Evolutionary conservation across 805 yeast species (phyloP).

Genomic region (Tetrapisispora pingtungensis): DNA sequence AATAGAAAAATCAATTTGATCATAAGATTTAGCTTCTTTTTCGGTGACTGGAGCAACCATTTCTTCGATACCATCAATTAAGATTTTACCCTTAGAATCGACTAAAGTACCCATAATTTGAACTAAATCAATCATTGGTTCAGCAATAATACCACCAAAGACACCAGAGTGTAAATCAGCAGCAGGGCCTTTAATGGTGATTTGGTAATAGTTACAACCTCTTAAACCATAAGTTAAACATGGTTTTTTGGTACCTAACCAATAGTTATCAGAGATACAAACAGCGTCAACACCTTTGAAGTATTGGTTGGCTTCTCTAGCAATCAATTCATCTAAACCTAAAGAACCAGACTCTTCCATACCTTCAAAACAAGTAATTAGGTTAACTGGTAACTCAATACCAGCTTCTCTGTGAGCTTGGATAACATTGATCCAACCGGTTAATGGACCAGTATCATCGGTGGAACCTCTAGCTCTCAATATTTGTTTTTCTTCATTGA

Average conservation of each 20-base stretch:
- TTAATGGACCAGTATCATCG: constrained; percentile 96
- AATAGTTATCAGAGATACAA: constrained; percentile 93
- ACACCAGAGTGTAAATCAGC: constrained; percentile 97
- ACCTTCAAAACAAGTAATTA: constrained; percentile 91
- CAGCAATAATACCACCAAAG: constrained; percentile 95
- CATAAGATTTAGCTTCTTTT: constrained; percentile 69
- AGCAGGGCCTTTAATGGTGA: constrained; percentile 77
- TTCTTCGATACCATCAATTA: constrained; percentile 80
- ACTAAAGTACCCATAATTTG: constrained; percentile 71
- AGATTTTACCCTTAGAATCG: constrained; percentile 69
- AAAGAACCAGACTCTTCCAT: constrained; percentile 98
- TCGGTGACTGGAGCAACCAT: constrained; percentile 92
- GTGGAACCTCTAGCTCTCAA: constrained; percentile 91
- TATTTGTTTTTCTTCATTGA: constrained; percentile 52
- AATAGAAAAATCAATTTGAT: constrained; percentile 74
- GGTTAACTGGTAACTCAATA: constrained; percentile 84
- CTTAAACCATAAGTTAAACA: constrained; percentile 95
- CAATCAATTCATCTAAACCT: constrained; percentile 79
- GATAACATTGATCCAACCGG: constrained; percentile 90
- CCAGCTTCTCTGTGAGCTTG: constrained; percentile 84
- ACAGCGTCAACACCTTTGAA: constrained; percentile 89
- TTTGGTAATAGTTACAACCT: constrained; percentile 90
- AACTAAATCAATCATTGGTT: constrained; percentile 91
- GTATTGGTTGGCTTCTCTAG: constrained; percentile 64
- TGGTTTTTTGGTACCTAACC: constrained; percentile 97